Conservation (phyloP, 2,329 filamentous ascomycete species). For the Myotisia sp. region DNA sequence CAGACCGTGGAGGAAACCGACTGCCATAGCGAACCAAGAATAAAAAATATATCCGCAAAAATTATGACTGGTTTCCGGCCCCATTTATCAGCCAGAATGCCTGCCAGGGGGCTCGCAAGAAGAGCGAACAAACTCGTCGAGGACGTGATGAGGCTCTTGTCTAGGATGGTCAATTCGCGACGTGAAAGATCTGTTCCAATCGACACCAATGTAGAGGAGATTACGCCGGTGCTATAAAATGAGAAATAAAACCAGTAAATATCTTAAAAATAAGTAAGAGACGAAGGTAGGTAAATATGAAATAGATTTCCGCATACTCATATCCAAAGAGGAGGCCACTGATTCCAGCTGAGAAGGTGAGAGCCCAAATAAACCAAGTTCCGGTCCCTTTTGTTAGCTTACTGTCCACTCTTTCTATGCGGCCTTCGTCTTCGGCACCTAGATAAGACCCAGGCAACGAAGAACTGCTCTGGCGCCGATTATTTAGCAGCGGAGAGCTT, state of each 20-base stretch:
- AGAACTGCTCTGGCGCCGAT: not conserved
- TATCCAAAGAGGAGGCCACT: constrained; percentile 48
- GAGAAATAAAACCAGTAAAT: constrained; percentile 11
- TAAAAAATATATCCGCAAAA: constrained; percentile 33
- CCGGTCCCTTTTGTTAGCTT: constrained; percentile 2
- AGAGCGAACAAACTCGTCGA: constrained; percentile 45
- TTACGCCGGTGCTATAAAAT: constrained; percentile 41
- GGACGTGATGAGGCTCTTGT: constrained; percentile 46
- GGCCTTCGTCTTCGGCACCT: not conserved
- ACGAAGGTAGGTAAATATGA: not conserved
- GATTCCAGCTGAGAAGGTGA: constrained; percentile 45
- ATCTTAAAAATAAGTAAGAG: not conserved
- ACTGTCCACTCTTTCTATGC: not conserved
- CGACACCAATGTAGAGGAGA: constrained; percentile 45
- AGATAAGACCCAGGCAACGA: not conserved
- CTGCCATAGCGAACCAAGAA: constrained; percentile 32
- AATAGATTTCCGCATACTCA: constrained; percentile 34
- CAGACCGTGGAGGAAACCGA: constrained; percentile 28
- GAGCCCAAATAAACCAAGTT: constrained; percentile 37
- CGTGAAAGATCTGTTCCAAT: constrained; percentile 40
- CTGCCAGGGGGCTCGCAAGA: constrained; percentile 41
- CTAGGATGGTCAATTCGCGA: constrained; percentile 37
- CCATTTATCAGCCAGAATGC: constrained; percentile 36
- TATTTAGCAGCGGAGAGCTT: constrained; percentile 20
- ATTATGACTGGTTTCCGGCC: constrained; percentile 37